Evolutionary conservation across 441 rosid genomes (phyloP).

Genomic region (Manihot esculenta): DNA sequence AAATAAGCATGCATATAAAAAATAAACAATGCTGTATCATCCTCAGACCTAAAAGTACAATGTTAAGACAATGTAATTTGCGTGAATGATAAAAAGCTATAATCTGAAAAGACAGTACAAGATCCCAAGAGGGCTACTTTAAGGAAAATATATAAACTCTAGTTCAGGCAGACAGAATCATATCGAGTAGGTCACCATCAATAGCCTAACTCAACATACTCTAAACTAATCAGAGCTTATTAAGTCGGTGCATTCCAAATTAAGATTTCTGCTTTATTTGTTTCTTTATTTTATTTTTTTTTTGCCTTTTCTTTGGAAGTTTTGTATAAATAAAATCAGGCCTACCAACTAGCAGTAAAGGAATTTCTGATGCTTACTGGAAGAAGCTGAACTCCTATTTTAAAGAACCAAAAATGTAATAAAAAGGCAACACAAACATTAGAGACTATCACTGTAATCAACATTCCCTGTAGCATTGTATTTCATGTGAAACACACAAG

Average conservation of each 20-base stretch:
- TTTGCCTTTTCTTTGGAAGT: not conserved
- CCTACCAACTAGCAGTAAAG: too few relatives aligned
- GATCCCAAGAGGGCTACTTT: not conserved
- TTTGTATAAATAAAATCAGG: not conserved
- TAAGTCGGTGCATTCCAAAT: not conserved
- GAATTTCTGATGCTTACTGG: too few relatives aligned
- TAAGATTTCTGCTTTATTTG: not conserved
- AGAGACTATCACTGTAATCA: too few relatives aligned
- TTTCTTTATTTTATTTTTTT: too few relatives aligned
- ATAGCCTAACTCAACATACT: not conserved
- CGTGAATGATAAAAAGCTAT: not conserved
- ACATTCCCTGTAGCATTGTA: not conserved
- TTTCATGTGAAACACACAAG: not conserved
- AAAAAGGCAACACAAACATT: not conserved
- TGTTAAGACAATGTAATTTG: not conserved
- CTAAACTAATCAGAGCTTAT: not conserved
- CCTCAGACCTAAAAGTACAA: conserved; percentile 1
- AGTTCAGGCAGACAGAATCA: not conserved
- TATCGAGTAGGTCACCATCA: not conserved
- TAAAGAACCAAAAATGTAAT: not conserved
- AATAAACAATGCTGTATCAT: not conserved
- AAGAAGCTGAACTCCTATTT: not conserved
- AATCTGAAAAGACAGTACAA: not conserved
- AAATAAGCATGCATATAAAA: not conserved
- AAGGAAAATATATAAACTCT: not conserved